These are phyloP conservation scores for Alternaria triticimaculans DNA, from an alignment of 2,329 filamentous ascomycete species.

Conservation along the genomic window DNA sequence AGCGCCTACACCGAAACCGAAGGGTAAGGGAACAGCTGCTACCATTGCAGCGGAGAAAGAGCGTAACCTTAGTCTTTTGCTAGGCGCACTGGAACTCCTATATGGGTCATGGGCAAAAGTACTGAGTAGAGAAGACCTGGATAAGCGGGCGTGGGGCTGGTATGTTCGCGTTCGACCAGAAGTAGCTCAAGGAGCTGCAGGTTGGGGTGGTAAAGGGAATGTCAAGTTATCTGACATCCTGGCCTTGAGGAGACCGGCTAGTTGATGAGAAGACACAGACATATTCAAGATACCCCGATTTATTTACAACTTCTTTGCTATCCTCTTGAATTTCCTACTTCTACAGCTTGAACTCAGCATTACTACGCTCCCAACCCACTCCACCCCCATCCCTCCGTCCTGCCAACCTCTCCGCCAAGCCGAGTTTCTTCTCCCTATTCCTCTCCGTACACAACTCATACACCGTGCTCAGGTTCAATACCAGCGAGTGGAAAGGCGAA, in stretches of 20 bases:
- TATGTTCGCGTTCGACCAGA: constrained; percentile 79
- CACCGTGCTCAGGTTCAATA: constrained; percentile 89
- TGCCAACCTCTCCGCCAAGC: constrained; percentile 74
- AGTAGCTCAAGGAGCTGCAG: constrained; percentile 73
- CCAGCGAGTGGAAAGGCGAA: constrained; percentile 71
- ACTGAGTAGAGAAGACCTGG: constrained; percentile 70
- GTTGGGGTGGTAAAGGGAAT: constrained; percentile 83
- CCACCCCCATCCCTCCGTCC: constrained; percentile 59
- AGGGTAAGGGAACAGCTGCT: constrained; percentile 56
- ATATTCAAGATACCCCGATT: not conserved
- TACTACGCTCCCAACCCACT: constrained; percentile 72
- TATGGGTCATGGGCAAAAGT: constrained; percentile 76
- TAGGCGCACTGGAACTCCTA: constrained; percentile 74
- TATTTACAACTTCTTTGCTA: too few relatives aligned
- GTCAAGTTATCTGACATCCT: constrained; percentile 70
- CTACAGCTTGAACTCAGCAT: constrained; percentile 77
- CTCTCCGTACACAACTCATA: constrained; percentile 90
- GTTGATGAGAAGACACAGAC: not conserved
- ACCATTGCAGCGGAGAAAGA: constrained; percentile 67
- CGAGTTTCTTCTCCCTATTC: constrained; percentile 71
- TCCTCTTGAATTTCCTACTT: not conserved
- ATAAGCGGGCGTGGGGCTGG: constrained; percentile 81
- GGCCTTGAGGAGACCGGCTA: constrained; percentile 28
- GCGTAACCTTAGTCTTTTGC: constrained; percentile 70
- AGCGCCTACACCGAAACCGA: constrained; percentile 25